A percentile compares a stretch with the other conserved stretches of the same genome.
Evolutionary conservation across 345 rosid species (phyloP).

Genomic region (Acer saccharum): DNA sequence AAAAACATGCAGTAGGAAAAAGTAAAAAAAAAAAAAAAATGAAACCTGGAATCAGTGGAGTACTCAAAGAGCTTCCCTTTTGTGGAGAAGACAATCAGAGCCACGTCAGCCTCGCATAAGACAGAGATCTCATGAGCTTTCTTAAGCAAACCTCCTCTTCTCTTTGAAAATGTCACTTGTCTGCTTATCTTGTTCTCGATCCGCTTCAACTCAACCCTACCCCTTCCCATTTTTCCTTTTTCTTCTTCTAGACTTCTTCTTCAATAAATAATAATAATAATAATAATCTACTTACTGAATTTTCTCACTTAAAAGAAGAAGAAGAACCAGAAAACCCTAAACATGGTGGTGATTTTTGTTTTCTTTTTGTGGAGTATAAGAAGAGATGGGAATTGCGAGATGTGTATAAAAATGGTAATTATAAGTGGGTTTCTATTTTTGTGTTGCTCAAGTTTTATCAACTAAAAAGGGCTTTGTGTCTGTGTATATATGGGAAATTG

Average conservation of each 20-base stretch:
- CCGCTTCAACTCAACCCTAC: slow-evolving; percentile 88
- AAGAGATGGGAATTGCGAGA: slow-evolving; percentile 1
- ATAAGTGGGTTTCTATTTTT: slow-evolving; percentile 36
- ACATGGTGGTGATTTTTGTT: background rate
- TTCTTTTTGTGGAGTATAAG: background rate
- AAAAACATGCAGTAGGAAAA: too few relatives aligned
- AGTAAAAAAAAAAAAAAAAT: background rate
- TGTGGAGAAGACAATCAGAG: slow-evolving; percentile 77
- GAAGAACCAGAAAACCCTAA: slow-evolving; percentile 34
- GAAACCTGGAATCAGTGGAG: slow-evolving; percentile 68
- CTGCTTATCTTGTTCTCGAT: slow-evolving; percentile 93
- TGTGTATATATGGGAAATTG: background rate
- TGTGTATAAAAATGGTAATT: slow-evolving; percentile 14
- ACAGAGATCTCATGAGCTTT: slow-evolving; percentile 93
- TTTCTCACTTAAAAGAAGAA: background rate
- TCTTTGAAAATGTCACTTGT: slow-evolving; percentile 89
- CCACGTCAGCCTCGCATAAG: slow-evolving; percentile 82
- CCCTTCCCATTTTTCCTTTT: slow-evolving; percentile 65
- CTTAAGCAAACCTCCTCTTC: slow-evolving; percentile 76
- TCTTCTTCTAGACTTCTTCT: background rate
- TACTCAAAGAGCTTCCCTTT: slow-evolving; percentile 85
- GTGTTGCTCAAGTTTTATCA: slow-evolving; percentile 21
- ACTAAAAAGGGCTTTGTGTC: slow-evolving; percentile 5
- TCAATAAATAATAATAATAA: too few relatives aligned
- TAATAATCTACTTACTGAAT: background rate